Percentiles rank a stretch among this genome's conserved stretches.
phyloP scores from a whole-genome alignment of 805 yeast genomes.

The Saccharomycopsis sp. region DNA sequence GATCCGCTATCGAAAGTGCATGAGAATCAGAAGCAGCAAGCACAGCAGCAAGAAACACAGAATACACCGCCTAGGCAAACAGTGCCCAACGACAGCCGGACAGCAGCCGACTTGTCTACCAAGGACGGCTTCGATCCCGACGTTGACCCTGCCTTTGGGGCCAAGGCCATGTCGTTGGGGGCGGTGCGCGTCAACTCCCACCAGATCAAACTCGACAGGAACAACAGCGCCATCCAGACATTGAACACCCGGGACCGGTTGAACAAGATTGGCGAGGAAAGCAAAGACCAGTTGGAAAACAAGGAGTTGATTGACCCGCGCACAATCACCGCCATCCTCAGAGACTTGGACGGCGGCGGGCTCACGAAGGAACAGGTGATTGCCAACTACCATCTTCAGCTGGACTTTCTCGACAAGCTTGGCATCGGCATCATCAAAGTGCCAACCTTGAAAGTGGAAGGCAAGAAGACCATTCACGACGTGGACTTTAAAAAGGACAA shows the following conservation, averaged over 20 bases:
- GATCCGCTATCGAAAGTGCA: slow-evolving; percentile 9
- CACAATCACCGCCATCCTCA: slow-evolving; percentile 17
- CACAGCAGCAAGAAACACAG: neutral
- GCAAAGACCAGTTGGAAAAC: slow-evolving; percentile 1
- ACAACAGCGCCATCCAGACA: slow-evolving; percentile 16
- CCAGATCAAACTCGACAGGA: slow-evolving; percentile 12
- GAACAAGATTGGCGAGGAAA: slow-evolving; percentile 12
- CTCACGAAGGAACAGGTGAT: slow-evolving; percentile 7
- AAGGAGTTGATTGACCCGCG: slow-evolving; percentile 17
- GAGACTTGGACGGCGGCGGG: slow-evolving; percentile 9
- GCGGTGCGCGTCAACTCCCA: slow-evolving; percentile 12
- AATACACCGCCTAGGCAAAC: neutral
- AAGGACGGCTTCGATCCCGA: slow-evolving; percentile 20
- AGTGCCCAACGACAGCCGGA: too few relatives aligned
- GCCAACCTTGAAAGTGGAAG: slow-evolving; percentile 10
- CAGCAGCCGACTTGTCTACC: slow-evolving; percentile 1
- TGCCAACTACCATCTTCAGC: slow-evolving; percentile 9
- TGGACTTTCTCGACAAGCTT: slow-evolving; percentile 7
- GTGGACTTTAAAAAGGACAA: slow-evolving; percentile 5
- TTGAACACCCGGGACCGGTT: slow-evolving; percentile 12
- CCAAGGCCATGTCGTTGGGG: slow-evolving; percentile 18
- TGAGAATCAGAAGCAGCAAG: neutral
- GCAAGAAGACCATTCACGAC: slow-evolving; percentile 15
- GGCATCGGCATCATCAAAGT: slow-evolving; percentile 8
- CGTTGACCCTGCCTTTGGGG: slow-evolving; percentile 1